Evolutionary conservation across 2,329 filamentous ascomycete genomes (phyloP).

Genomic region (Penicillium sp.): DNA sequence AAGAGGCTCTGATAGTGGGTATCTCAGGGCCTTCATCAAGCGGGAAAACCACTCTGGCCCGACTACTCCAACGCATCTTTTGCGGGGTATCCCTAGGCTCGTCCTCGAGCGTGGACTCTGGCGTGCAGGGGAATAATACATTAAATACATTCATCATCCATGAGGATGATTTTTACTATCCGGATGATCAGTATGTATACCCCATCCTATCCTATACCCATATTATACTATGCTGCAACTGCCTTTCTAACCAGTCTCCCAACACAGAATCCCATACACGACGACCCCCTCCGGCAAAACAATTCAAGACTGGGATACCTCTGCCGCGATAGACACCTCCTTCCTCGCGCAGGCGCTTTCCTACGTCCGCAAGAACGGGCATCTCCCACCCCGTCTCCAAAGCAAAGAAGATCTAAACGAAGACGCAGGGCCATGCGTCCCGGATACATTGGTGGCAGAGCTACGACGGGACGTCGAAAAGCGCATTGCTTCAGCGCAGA

Average conservation of each 20-base stretch:
- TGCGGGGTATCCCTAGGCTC: conserved; percentile 44
- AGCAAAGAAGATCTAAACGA: conserved; percentile 65
- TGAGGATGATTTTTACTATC: conserved; percentile 92
- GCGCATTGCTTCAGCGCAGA: conserved; percentile 15
- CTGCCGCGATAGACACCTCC: conserved; percentile 73
- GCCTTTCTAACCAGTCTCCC: background rate
- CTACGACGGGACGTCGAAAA: conserved; percentile 32
- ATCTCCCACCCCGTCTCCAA: conserved; percentile 52
- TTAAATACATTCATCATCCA: conserved; percentile 73
- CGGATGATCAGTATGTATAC: conserved; percentile 67
- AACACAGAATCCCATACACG: conserved; percentile 48
- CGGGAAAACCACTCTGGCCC: conserved; percentile 91
- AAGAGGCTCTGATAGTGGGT: conserved; percentile 65
- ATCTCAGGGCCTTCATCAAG: conserved; percentile 90
- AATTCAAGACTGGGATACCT: conserved; percentile 89
- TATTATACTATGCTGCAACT: background rate
- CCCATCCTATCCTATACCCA: too few relatives aligned
- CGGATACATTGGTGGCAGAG: conserved; percentile 29
- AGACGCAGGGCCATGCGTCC: conserved; percentile 49
- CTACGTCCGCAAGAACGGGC: conserved; percentile 70
- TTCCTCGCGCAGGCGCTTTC: conserved; percentile 68
- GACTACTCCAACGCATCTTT: conserved; percentile 81
- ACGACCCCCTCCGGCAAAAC: conserved; percentile 56
- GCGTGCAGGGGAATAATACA: background rate
- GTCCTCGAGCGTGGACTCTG: background rate